A percentile compares a stretch with the other conserved stretches of the same genome.
Conservation (phyloP, 106 monocot species). For the Phalaenopsis equestris region DNA sequence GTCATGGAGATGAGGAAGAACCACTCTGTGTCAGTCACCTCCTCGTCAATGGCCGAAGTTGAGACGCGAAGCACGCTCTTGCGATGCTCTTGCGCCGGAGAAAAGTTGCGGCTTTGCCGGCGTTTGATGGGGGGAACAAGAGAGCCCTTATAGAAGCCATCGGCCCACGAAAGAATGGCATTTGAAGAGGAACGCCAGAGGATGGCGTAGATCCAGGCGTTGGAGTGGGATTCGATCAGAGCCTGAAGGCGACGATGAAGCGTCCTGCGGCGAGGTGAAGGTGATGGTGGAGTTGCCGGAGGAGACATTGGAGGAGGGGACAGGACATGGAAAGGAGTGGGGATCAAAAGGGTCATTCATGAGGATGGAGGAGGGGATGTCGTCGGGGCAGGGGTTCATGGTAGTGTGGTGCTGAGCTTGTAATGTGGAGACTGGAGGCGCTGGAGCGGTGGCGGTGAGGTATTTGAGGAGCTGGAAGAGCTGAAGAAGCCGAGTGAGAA, state of each 20-base stretch:
- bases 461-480: background rate
- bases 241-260: slow-evolving; percentile 69
- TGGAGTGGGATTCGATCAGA: slow-evolving; percentile 49
- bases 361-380: background rate
- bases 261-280: slow-evolving; percentile 26
- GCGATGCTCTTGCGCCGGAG: slow-evolving; percentile 38
- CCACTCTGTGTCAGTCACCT: slow-evolving; percentile 62
- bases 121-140: background rate
- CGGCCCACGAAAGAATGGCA: slow-evolving; percentile 47
- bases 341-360: background rate
- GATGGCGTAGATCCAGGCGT: slow-evolving; percentile 70
- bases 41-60: slow-evolving; percentile 37
- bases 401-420: background rate
- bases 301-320: background rate
- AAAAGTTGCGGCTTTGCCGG: background rate
- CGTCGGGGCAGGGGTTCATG: background rate
- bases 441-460: background rate
- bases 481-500: background rate
- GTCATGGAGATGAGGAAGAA: slow-evolving; percentile 63
- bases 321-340: background rate
- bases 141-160: slow-evolving; percentile 56
- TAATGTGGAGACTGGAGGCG: background rate
- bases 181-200: slow-evolving; percentile 60
- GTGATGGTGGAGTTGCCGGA: background rate
- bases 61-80: slow-evolving; percentile 37